phyloP scores from a whole-genome alignment of 2,329 filamentous ascomycete genomes.

The Diplocarpon rosae region DNA sequence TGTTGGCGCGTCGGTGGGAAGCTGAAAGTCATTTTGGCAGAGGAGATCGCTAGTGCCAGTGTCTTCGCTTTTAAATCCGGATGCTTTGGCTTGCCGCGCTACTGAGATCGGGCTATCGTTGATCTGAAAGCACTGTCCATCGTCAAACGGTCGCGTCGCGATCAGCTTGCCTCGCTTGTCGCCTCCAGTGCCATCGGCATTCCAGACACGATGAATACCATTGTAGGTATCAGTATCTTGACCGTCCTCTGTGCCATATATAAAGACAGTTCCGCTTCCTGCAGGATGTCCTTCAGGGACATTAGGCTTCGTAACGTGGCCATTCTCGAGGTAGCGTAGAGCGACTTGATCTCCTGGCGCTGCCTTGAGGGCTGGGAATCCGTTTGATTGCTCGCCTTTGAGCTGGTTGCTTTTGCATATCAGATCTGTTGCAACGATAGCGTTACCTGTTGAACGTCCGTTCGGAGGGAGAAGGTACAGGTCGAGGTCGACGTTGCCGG shows the following conservation, averaged over 20 bases:
- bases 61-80: conserved; percentile 27
- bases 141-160: conserved; percentile 72
- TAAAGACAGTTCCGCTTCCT: conserved; percentile 61
- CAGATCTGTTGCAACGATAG: conserved; percentile 37
- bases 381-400: conserved; percentile 28
- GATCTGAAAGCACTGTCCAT: conserved; percentile 78
- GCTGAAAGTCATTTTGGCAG: conserved; percentile 72
- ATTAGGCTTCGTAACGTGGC: conserved; percentile 56
- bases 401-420: conserved; percentile 57
- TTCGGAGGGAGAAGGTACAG: conserved; percentile 51
- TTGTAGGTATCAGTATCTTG: conserved; percentile 41
- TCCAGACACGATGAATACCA: conserved; percentile 68
- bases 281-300: conserved; percentile 46
- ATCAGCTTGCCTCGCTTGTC: conserved; percentile 68
- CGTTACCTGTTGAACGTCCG: conserved; percentile 33
- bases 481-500: conserved; percentile 42
- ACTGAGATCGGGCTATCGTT: conserved; percentile 47
- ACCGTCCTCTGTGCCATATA: conserved; percentile 60
- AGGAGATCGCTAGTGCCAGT: conserved; percentile 40
- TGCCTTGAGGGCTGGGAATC: conserved; percentile 29
- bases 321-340: conserved; percentile 62
- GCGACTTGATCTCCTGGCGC: conserved; percentile 52
- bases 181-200: conserved; percentile 65
- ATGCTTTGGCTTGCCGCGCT: conserved; percentile 44
- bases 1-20: conserved; percentile 54